These are phyloP conservation scores for Sugiyamaella boreocaroliniensis DNA, from an alignment of 805 yeast genomes.

Conservation along the genomic window DNA sequence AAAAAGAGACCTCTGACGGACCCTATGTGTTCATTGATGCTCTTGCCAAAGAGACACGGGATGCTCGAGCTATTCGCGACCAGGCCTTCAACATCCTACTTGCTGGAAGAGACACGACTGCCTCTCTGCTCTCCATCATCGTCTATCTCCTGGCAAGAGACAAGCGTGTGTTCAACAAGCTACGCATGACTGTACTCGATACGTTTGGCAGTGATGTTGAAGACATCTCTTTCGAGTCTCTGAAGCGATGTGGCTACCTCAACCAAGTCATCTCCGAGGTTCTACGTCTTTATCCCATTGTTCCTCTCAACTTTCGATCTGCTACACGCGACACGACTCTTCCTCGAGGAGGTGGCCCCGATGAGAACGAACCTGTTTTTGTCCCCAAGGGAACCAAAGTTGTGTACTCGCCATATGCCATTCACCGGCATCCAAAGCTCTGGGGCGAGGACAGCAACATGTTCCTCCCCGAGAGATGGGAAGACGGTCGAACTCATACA, in stretches of 20 bases:
- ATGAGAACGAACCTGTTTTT: conserved; percentile 34
- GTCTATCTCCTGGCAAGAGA: conserved; percentile 41
- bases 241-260: conserved; percentile 43
- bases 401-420: conserved; percentile 35
- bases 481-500: conserved; percentile 32
- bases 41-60: conserved; percentile 43
- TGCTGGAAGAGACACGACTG: conserved; percentile 54
- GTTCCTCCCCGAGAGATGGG: conserved; percentile 47
- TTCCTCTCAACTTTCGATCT: conserved; percentile 43
- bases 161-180: conserved; percentile 25
- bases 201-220: conserved; percentile 30
- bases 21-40: conserved; percentile 44
- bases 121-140: conserved; percentile 42
- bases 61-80: conserved; percentile 42
- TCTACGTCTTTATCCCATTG: conserved; percentile 46
- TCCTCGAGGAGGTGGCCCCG: conserved; percentile 47
- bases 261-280: conserved; percentile 43
- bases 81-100: conserved; percentile 45
- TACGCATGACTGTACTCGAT: conserved; percentile 35
- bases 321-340: conserved; percentile 42
- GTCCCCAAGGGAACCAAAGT: conserved; percentile 40
- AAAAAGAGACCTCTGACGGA: conserved; percentile 25
- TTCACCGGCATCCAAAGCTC: conserved; percentile 37
- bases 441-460: conserved; percentile 43
- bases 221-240: conserved; percentile 39